Base-by-base conservation (phyloP, 2,329 filamentous ascomycete genomes). In the Penicillium nordicum region DNA sequence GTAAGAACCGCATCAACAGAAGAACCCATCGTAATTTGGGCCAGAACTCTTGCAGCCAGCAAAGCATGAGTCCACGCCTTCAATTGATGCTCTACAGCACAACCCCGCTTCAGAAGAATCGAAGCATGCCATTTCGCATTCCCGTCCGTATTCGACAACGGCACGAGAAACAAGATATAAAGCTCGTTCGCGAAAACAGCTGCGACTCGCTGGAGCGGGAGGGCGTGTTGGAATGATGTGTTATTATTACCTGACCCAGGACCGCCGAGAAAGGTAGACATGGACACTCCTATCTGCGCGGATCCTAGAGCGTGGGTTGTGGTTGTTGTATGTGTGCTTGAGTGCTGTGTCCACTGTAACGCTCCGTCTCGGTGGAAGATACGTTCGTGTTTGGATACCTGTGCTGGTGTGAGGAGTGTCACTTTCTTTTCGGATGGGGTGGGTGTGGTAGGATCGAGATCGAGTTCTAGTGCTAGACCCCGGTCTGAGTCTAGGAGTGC, bases 331-430 rank as follows among this genome's bases (percentile, higher is more conserved):
- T 42, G 36, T 5, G 34, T 34, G n/a, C 34, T 27, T 27, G 10
- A 76, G 64, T n/a, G 65, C 57, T 49, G 70, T 36, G 66, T 72
- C 74, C 80, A 81, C 46, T 82, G 76, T n/a, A 97, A 73, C 23
- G 91, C 84, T 18, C 80, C 83, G 70, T 91, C 88, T 46, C 78
- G 75, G 47, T 82, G 83, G 60, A 87, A 87, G 53, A 87, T 81
- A 16, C 76, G 74, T 70, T 88, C 85, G 58, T 74, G 69, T 23
- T 63, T 66, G 0, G 89, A 82, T 1, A 92, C 86, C 62, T 92
- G 78, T 8, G 78, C 74, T 0, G 91, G 92, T 0, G 80, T 80
- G 3, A 90, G 79, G 2, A 64, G 42, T 18, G 27, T 58, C 44
- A 23, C 43, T 40, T 45, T 1, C 3, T 16, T 34, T n/a, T n/a